A percentile compares a stretch with the other conserved stretches of the same genome.
Evolutionary conservation across 129 eudicot genomes (phyloP).

Genomic region (Scalesia atractyloides): DNA sequence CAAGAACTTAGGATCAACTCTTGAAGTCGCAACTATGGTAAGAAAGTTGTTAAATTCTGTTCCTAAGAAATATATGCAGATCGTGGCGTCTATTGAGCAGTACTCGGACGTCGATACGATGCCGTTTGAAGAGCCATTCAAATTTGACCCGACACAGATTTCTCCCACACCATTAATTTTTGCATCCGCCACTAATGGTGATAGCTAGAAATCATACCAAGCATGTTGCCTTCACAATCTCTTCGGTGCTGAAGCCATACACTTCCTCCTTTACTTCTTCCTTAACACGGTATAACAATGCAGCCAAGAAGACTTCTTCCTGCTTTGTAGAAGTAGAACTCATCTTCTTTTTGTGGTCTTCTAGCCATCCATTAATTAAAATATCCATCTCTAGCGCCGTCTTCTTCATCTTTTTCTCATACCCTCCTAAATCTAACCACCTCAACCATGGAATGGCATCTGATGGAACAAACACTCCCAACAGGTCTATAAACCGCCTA

Average conservation of each 20-base stretch:
- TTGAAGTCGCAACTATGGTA: no score
- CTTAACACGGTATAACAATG: neutral
- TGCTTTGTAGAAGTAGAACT: neutral
- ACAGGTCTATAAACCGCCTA: neutral
- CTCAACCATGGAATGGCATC: slow-evolving; percentile 23
- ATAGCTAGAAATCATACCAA: neutral
- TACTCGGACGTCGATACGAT: no score
- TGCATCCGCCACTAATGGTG: no score
- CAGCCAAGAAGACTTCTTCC: neutral
- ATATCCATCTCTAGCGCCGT: neutral
- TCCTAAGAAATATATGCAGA: no score
- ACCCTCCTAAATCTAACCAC: slow-evolving; percentile 14
- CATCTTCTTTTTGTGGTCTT: neutral
- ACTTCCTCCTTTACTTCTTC: neutral
- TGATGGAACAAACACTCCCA: slow-evolving; percentile 18
- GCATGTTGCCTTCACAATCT: neutral
- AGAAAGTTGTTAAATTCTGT: no score
- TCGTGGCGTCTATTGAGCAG: no score
- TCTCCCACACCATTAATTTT: no score
- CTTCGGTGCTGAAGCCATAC: neutral
- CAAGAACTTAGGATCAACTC: no score
- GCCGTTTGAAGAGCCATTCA: no score
- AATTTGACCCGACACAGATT: no score
- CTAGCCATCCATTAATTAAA: neutral
- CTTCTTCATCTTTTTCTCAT: neutral